Evolutionary conservation across 306 rosid species (phyloP).

Genomic region (Fagus sylvatica): DNA sequence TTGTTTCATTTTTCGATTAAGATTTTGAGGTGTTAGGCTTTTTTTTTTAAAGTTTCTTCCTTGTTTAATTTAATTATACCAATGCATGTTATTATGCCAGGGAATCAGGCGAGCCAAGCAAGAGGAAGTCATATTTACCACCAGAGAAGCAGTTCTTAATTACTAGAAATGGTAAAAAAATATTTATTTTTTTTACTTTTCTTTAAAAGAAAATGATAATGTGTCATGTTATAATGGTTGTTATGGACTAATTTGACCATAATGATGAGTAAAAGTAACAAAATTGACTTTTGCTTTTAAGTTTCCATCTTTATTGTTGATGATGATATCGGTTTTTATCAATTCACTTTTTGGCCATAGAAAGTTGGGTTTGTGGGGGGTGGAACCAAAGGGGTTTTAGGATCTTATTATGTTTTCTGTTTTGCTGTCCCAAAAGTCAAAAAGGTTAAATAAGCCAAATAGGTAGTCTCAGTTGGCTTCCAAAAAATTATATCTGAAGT

Average conservation of each 20-base stretch:
- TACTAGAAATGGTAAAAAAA: slow-evolving; percentile 75
- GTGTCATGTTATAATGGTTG: neutral
- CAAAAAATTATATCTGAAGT: too few species aligned
- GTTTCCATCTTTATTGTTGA: neutral
- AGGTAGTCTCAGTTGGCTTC: too few species aligned
- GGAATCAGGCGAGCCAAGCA: slow-evolving; percentile 93
- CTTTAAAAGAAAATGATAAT: neutral
- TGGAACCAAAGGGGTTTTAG: too few species aligned
- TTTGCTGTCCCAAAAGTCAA: too few species aligned
- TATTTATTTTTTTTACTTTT: neutral
- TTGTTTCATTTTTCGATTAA: neutral
- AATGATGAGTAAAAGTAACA: neutral
- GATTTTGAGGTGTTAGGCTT: neutral
- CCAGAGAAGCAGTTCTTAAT: slow-evolving; percentile 81
- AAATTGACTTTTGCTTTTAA: neutral
- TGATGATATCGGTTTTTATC: neutral
- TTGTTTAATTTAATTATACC: neutral
- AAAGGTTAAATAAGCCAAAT: too few species aligned
- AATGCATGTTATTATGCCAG: slow-evolving; percentile 30
- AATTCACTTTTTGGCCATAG: neutral
- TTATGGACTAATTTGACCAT: neutral
- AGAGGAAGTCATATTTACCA: slow-evolving; percentile 90
- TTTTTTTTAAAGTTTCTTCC: neutral
- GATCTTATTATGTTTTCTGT: too few species aligned
- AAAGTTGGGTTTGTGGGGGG: neutral